phyloP scores from a whole-genome alignment of 495 filamentous ascomycete species.

The Articulospora tetracladia region DNA sequence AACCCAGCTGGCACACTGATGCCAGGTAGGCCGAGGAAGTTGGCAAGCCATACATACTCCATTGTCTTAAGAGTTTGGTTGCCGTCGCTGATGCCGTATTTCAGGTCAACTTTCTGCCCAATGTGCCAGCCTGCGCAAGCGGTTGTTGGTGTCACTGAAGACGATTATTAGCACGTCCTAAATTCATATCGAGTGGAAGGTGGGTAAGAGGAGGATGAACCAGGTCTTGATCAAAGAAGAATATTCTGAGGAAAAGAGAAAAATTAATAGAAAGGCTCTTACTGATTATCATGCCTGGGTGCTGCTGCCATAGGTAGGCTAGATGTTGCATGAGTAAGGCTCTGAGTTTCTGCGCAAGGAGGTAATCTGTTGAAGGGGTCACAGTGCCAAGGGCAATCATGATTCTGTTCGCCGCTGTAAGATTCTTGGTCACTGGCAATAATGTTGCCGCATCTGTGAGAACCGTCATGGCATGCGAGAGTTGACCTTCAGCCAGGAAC shows the following conservation, averaged over 20 bases:
- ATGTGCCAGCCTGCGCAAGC: slow-evolving; percentile 70
- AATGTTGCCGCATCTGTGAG: slow-evolving; percentile 60
- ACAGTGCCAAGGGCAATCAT: slow-evolving; percentile 59
- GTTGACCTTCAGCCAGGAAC: slow-evolving; percentile 64
- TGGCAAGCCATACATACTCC: slow-evolving; percentile 87
- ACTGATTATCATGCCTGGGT: slow-evolving; percentile 76
- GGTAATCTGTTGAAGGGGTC: slow-evolving; percentile 64
- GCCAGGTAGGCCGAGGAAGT: slow-evolving; percentile 74
- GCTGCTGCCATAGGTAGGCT: slow-evolving; percentile 59
- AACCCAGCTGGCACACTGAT: slow-evolving; percentile 76
- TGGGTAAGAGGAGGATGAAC: no score
- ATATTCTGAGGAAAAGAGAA: no score
- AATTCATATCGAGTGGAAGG: no score
- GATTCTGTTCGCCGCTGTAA: slow-evolving; percentile 70
- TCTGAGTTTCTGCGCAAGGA: slow-evolving; percentile 71
- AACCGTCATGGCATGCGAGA: slow-evolving; percentile 81
- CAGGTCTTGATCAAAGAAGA: no score
- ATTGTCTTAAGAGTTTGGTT: slow-evolving; percentile 72
- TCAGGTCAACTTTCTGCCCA: slow-evolving; percentile 43
- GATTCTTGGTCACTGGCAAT: slow-evolving; percentile 31
- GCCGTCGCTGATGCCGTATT: slow-evolving; percentile 70
- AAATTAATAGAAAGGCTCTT: no score
- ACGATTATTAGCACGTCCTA: no score
- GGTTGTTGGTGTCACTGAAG: slow-evolving; percentile 76
- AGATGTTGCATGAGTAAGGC: slow-evolving; percentile 80